Conservation (phyloP, 148 eudicot genomes). For the Pouteria glomerata region DNA sequence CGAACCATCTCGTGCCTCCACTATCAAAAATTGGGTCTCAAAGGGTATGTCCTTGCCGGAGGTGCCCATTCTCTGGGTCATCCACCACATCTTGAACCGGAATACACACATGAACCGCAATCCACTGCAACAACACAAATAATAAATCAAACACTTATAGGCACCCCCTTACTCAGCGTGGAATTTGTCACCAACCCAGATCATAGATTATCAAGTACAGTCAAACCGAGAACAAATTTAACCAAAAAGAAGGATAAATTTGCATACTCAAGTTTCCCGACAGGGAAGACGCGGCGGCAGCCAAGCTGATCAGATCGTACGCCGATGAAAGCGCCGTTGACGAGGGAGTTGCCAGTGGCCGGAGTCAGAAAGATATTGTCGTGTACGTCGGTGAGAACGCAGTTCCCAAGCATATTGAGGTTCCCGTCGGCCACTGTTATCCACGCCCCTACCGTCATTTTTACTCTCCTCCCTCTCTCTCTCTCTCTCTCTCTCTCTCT, state of each 20-base stretch:
- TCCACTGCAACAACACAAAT: constrained; percentile 38
- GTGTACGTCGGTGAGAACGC: constrained; percentile 46
- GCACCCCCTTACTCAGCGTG: neutral
- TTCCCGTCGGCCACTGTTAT: constrained; percentile 43
- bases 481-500: neutral
- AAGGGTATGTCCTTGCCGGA: constrained; percentile 64
- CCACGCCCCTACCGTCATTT: constrained; percentile 73
- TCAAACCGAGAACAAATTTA: neutral
- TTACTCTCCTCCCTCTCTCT: constrained; percentile 1
- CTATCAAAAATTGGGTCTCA: constrained; percentile 78
- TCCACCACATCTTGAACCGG: constrained; percentile 94
- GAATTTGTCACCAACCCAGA: neutral
- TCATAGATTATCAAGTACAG: neutral
- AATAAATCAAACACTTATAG: neutral
- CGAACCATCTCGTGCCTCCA: constrained; percentile 43
- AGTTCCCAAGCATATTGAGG: constrained; percentile 46
- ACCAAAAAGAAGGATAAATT: neutral
- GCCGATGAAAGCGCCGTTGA: constrained; percentile 62
- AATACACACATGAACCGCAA: constrained; percentile 76
- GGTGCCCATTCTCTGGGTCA: constrained; percentile 83
- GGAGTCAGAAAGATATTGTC: constrained; percentile 47
- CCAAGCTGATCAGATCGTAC: constrained; percentile 59
- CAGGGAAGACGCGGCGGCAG: constrained; percentile 64
- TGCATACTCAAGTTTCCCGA: constrained; percentile 65
- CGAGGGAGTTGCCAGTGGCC: constrained; percentile 32